Conservation (phyloP, 495 filamentous ascomycete genomes). For the Hypoxylon fuscum region DNA sequence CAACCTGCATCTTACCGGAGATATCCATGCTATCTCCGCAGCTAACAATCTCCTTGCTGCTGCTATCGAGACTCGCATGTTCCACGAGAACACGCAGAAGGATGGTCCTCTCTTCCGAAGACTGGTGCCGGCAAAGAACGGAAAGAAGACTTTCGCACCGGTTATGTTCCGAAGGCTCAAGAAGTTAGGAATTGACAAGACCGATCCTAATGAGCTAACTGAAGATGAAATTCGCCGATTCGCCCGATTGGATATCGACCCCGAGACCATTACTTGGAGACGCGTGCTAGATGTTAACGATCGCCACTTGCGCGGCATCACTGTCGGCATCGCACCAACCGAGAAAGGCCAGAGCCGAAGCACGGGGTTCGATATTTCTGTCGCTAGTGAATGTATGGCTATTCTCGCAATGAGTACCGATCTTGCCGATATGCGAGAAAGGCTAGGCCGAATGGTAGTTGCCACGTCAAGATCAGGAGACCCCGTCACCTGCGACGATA, state of each 20-base stretch:
- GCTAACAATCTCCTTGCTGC: slow-evolving; percentile 99
- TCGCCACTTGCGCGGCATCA: slow-evolving; percentile 87
- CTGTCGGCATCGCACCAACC: slow-evolving; percentile 84
- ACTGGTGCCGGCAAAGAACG: slow-evolving; percentile 88
- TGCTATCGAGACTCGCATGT: slow-evolving; percentile 97
- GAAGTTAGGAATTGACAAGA: slow-evolving; percentile 96
- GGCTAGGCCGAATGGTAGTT: slow-evolving; percentile 96
- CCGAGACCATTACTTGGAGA: slow-evolving; percentile 95
- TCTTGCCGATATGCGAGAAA: slow-evolving; percentile 89
- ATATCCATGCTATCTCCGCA: slow-evolving; percentile 96
- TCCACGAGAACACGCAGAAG: slow-evolving; percentile 94
- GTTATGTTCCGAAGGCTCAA: slow-evolving; percentile 91
- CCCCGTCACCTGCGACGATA: slow-evolving; percentile 93
- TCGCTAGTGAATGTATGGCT: slow-evolving; percentile 98
- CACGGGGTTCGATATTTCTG: slow-evolving; percentile 96
- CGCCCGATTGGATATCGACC: slow-evolving; percentile 93
- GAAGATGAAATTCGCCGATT: slow-evolving; percentile 88
- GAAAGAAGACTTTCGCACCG: slow-evolving; percentile 83
- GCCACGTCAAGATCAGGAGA: slow-evolving; percentile 85
- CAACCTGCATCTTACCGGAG: slow-evolving; percentile 96
- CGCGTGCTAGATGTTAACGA: slow-evolving; percentile 98
- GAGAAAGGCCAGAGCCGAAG: slow-evolving; percentile 87
- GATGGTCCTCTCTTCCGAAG: slow-evolving; percentile 89
- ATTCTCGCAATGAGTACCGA: slow-evolving; percentile 92
- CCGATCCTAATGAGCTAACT: slow-evolving; percentile 86